Percentiles rank a stretch among this genome's conserved stretches.
Conservation (phyloP, 345 rosid species). For the Xanthoceras sorbifolium region DNA sequence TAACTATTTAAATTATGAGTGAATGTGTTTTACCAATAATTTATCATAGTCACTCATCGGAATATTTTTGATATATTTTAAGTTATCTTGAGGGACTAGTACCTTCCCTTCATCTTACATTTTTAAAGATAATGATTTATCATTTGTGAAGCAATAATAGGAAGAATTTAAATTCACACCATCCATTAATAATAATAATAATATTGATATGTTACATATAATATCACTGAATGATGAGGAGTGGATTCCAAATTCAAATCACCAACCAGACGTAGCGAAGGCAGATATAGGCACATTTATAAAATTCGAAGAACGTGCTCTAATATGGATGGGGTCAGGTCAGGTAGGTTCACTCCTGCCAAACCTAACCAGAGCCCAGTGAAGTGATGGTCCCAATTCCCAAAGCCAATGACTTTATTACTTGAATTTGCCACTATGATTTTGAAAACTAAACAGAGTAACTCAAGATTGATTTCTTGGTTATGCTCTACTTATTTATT, state of each 20-base stretch:
- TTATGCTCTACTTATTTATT: background rate
- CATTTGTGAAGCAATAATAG: too few species aligned
- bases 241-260: background rate
- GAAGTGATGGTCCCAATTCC: slow-evolving; percentile 1
- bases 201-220: too few species aligned
- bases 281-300: background rate
- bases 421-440: background rate
- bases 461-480: background rate
- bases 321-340: background rate
- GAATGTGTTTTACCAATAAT: too few species aligned
- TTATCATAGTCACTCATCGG: too few species aligned
- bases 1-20: too few species aligned
- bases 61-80: too few species aligned
- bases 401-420: background rate
- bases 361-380: background rate
- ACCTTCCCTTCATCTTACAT: too few species aligned
- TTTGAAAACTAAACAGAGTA: background rate
- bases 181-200: too few species aligned
- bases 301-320: background rate
- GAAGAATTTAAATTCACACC: too few species aligned
- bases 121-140: background rate
- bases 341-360: background rate
- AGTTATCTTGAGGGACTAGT: too few species aligned
- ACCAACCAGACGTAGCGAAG: background rate
- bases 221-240: too few species aligned